phyloP scores from a whole-genome alignment of 768 basidiomycete genomes.

The Suillus hirtellus region DNA sequence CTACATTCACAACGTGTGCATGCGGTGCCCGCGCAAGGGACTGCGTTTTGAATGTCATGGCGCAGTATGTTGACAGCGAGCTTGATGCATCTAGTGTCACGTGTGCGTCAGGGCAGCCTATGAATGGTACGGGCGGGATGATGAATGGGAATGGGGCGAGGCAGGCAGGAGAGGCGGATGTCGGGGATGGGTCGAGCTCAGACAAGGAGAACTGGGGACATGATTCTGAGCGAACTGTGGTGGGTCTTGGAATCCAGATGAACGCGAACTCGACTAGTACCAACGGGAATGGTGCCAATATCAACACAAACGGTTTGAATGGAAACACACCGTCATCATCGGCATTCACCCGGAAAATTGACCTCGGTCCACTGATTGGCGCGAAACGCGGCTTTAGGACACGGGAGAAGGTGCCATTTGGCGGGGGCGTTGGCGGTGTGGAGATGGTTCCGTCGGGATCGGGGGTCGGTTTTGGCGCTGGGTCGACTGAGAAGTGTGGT shows the following conservation, averaged over 20 bases:
- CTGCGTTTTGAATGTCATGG: conserved; percentile 66
- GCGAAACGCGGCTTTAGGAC: conserved; percentile 61
- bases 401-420: conserved; percentile 52
- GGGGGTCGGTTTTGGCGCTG: neutral
- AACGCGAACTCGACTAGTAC: neutral
- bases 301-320: conserved; percentile 20
- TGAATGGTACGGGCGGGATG: neutral
- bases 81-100: conserved; percentile 24
- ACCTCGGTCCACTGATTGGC: conserved; percentile 69
- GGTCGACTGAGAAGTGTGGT: neutral
- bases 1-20: conserved; percentile 74
- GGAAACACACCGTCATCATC: conserved; percentile 2
- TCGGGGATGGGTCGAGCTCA: conserved; percentile 1
- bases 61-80: conserved; percentile 55
- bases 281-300: conserved; percentile 12
- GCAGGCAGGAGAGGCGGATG: neutral
- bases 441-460: conserved; percentile 45
- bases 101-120: neutral
- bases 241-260: conserved; percentile 3
- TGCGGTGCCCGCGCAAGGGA: conserved; percentile 63
- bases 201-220: conserved; percentile 8
- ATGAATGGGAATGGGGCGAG: neutral
- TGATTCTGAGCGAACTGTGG: neutral
- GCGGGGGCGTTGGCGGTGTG: conserved; percentile 64
- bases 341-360: conserved; percentile 23